Conservation (phyloP, 306 rosid genomes). For the Acacia acuminata region DNA sequence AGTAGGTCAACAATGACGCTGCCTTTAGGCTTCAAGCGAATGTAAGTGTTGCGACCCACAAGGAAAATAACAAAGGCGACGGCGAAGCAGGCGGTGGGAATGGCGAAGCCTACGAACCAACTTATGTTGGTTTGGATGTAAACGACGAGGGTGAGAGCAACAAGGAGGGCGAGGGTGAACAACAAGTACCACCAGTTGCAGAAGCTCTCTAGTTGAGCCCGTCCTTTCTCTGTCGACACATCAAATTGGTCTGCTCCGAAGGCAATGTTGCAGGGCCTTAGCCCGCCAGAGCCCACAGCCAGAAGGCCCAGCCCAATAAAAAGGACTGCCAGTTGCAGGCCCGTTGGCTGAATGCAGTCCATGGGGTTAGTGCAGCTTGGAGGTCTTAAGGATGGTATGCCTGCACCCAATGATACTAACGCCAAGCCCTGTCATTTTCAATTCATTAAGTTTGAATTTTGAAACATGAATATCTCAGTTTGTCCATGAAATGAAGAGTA, state of each 20-base stretch:
- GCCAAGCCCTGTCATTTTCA: conserved; percentile 53
- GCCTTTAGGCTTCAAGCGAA: conserved; percentile 46
- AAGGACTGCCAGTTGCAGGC: conserved; percentile 43
- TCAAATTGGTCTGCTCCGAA: conserved; percentile 79
- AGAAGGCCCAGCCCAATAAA: conserved; percentile 48
- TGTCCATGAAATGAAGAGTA: background rate
- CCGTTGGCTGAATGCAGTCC: conserved; percentile 42
- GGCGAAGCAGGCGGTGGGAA: conserved; percentile 53
- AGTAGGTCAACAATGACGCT: conserved; percentile 44
- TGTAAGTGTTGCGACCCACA: conserved; percentile 34
- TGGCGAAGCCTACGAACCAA: conserved; percentile 58
- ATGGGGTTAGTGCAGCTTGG: conserved; percentile 30
- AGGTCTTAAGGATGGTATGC: conserved; percentile 49
- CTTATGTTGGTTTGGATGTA: conserved; percentile 53
- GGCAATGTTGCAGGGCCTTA: conserved; percentile 75
- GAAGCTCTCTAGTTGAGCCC: conserved; percentile 61
- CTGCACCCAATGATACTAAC: conserved; percentile 47
- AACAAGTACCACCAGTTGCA: conserved; percentile 67
- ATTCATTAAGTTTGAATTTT: background rate
- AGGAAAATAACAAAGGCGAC: conserved; percentile 47
- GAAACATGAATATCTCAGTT: too few relatives aligned
- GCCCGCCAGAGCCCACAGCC: conserved; percentile 54
- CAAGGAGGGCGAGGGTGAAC: conserved; percentile 50
- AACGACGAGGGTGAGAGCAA: conserved; percentile 57
- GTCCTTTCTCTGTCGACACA: conserved; percentile 47